Conservation (phyloP, 2,329 filamentous ascomycete species). For the Endoconidiophora laricicola region DNA sequence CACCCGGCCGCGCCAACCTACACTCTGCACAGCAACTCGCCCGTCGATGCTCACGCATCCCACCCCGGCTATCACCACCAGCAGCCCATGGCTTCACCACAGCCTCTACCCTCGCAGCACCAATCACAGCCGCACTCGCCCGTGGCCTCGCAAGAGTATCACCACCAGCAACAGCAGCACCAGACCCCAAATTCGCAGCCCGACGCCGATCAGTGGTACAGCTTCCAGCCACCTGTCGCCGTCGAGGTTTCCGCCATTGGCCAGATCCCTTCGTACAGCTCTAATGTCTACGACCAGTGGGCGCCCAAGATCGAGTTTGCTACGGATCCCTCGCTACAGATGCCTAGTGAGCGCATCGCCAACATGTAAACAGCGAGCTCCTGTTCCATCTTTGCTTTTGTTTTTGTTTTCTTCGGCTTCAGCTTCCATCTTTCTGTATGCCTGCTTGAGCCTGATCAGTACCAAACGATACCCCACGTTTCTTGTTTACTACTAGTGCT, state of each 20-base stretch:
- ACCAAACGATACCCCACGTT: conserved; percentile 14
- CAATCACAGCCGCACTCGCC: conserved; percentile 22
- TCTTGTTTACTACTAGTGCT: conserved; percentile 9
- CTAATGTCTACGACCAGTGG: conserved; percentile 37
- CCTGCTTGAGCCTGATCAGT: conserved; percentile 13
- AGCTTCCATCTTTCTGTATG: conserved; percentile 9
- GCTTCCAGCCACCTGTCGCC: conserved; percentile 33
- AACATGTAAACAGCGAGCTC: conserved; percentile 26
- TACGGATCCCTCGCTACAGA: conserved; percentile 39
- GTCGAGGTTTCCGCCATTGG: conserved; percentile 40
- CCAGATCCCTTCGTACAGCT: conserved; percentile 32
- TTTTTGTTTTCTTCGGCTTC: conserved; percentile 2
- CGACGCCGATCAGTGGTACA: conserved; percentile 36
- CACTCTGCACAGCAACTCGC: conserved; percentile 30
- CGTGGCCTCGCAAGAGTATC: conserved; percentile 17
- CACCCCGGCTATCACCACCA: conserved; percentile 18
- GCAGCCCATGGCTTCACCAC: conserved; percentile 17
- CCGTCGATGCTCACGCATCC: conserved; percentile 24
- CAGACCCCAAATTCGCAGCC: conserved; percentile 23
- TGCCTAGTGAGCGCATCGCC: conserved; percentile 42
- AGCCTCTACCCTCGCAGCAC: conserved; percentile 20
- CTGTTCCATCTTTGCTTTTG: conserved; percentile 8
- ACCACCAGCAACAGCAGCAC: conserved; percentile 19
- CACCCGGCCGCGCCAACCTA: conserved; percentile 34
- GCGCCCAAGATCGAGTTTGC: conserved; percentile 36